These are phyloP conservation scores for Hippophae gyantsensis DNA, from an alignment of 306 rosid species.

Conservation along the genomic window DNA sequence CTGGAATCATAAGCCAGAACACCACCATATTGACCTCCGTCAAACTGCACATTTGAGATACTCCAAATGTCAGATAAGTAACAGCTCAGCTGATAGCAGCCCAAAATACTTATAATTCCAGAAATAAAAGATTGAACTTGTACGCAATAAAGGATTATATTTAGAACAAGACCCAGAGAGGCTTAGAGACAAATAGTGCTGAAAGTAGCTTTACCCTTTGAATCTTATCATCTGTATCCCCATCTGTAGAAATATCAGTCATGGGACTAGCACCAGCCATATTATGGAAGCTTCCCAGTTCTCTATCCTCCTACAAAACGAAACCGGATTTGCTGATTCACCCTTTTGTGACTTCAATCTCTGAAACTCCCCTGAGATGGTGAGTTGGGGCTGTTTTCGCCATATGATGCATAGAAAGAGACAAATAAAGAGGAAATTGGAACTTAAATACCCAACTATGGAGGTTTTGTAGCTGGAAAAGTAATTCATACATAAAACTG, in stretches of 20 bases:
- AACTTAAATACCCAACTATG: conserved; percentile 7
- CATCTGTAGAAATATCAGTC: conserved; percentile 98
- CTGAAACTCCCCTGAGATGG: conserved; percentile 19
- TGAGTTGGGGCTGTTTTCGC: conserved; percentile 24
- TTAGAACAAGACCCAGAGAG: not conserved
- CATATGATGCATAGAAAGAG: not conserved
- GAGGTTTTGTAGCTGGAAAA: conserved; percentile 17
- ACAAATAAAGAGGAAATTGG: conserved; percentile 9
- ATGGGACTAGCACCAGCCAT: conserved; percentile 97
- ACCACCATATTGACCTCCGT: conserved; percentile 42
- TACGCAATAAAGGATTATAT: not conserved
- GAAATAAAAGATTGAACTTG: not conserved
- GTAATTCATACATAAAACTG: conserved; percentile 3
- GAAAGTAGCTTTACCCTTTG: conserved; percentile 50
- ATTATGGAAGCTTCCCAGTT: conserved; percentile 35
- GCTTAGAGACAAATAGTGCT: conserved; percentile 10
- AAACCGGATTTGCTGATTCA: conserved; percentile 36
- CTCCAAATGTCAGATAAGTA: conserved; percentile 23
- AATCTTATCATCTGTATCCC: conserved; percentile 82
- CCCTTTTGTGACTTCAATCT: conserved; percentile 31
- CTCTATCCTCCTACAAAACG: conserved; percentile 27
- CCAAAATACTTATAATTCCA: conserved; percentile 2
- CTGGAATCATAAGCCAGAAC: conserved; percentile 72
- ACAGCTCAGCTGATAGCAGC: conserved; percentile 1
- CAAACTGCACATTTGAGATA: conserved; percentile 49